Conservation (phyloP, 208 protist genomes). For the Trypanosoma caninum region DNA sequence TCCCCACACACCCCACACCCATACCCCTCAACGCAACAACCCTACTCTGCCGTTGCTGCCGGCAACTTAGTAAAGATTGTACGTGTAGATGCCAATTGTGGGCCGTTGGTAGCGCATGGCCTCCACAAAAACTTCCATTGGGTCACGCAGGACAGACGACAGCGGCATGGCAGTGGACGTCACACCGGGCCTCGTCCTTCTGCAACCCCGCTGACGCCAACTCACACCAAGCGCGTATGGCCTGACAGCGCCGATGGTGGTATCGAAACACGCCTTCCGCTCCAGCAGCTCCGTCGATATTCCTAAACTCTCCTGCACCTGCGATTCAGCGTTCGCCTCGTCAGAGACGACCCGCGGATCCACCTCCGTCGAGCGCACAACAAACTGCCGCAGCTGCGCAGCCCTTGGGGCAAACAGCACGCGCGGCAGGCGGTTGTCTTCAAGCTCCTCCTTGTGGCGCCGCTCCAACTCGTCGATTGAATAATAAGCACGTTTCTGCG, state of each 20-base stretch:
- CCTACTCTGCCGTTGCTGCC: background rate
- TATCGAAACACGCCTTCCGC: slow-evolving; percentile 16
- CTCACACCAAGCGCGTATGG: slow-evolving; percentile 17
- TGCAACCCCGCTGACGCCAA: background rate
- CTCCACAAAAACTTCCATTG: slow-evolving; percentile 25
- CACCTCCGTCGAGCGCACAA: background rate
- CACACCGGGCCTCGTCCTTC: background rate
- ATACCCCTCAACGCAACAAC: background rate
- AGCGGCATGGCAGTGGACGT: slow-evolving; percentile 5
- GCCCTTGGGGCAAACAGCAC: background rate
- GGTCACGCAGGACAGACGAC: slow-evolving; percentile 9
- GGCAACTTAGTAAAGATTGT: slow-evolving; percentile 19
- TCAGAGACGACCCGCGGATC: slow-evolving; percentile 2
- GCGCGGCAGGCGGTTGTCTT: background rate
- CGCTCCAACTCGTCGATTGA: slow-evolving; percentile 7
- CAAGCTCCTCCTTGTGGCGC: background rate
- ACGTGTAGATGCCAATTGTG: slow-evolving; percentile 17
- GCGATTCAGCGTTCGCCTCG: background rate
- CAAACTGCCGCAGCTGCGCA: background rate
- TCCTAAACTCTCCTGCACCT: background rate
- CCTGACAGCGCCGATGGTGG: slow-evolving; percentile 17
- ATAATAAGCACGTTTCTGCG: background rate
- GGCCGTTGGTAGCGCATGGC: slow-evolving; percentile 25
- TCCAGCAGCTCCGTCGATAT: slow-evolving; percentile 8
- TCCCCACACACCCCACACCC: background rate